phyloP scores from a whole-genome alignment of 108 stramenopile genomes.

The Skeletonema costatum region DNA sequence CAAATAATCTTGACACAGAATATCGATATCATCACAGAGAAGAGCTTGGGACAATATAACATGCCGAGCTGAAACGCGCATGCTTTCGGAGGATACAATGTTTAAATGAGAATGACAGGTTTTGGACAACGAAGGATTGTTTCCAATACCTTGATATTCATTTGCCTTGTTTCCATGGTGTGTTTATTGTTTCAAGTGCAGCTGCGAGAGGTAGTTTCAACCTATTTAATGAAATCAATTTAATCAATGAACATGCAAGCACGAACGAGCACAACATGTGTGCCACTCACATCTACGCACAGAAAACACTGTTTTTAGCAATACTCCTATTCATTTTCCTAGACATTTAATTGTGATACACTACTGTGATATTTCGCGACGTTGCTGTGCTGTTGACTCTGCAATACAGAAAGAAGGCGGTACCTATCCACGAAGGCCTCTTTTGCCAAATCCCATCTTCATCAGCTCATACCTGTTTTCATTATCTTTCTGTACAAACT shows the following conservation, averaged over 20 bases:
- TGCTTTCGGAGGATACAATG: neutral
- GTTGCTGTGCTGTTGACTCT: too few species aligned
- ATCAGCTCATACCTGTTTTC: conserved; percentile 14
- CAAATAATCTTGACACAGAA: conserved; percentile 6
- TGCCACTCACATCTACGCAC: too few species aligned
- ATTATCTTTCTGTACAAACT: conserved; percentile 57
- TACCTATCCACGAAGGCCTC: neutral
- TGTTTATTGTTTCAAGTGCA: neutral
- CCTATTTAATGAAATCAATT: neutral
- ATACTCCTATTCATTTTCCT: neutral
- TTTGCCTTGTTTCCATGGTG: neutral
- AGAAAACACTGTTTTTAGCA: too few species aligned
- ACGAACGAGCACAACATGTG: too few species aligned
- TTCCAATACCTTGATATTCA: conserved; percentile 3
- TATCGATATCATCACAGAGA: neutral
- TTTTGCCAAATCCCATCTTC: neutral
- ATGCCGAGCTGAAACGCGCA: neutral
- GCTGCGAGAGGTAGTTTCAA: neutral
- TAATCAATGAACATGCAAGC: neutral
- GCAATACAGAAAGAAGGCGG: too few species aligned
- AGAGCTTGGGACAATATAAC: neutral
- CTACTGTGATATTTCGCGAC: too few species aligned
- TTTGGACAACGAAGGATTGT: neutral
- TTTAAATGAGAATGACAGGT: conserved; percentile 1
- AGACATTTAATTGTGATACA: neutral